Evolutionary conservation across 1,284 basidiomycete species (phyloP), one percentile per base, ranked within the genome.

Genomic region (Papiliotrema flavescens): DNA sequence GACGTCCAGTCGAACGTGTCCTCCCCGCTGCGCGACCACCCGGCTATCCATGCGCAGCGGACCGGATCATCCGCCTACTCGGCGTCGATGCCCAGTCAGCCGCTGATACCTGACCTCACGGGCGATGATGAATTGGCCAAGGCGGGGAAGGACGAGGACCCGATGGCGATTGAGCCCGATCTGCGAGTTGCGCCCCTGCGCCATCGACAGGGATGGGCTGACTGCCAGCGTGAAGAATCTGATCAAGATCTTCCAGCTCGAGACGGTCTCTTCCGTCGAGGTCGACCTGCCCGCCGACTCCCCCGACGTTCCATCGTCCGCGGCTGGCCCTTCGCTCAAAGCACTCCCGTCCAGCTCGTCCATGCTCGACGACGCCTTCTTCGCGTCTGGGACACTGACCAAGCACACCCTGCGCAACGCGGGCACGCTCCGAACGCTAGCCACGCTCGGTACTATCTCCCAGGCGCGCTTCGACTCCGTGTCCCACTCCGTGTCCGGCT

Each of bases 161-260:
- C 20, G 3, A 39, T 59, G 17, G 17, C 24, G 2, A 54, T 61
- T 13, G 53, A 56, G 35, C 37, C 44, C 20, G 55, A 61, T 19
- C 42, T 64, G 63, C 62, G 17, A 42, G 58, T 34, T 5, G 11
- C 37, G 36, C n/a, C 39, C n/a, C 28, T 24, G 11, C 17, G 8
- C 32, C 35, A 6, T 7, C 24, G 17, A 2, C 20, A 20, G n/a
- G n/a, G 24, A 28, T 32, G 24, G 41, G 26, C 34, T 17, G 3
- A 49, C 6, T 1, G 7, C n/a, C 39, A 64, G 60, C 8, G 62
- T 64, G 47, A 60, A 60, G 44, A 64, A 64, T 46, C 56, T 64
- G 11, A 61, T 64, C 48, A 61, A 59, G 15, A 55, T 58, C 5
- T 62, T 64, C 49, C 62, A 64, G 49, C 60, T 64, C 14, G 51